phyloP scores from a whole-genome alignment of 2,329 filamentous ascomycete genomes.

The Daldinia sp. region DNA sequence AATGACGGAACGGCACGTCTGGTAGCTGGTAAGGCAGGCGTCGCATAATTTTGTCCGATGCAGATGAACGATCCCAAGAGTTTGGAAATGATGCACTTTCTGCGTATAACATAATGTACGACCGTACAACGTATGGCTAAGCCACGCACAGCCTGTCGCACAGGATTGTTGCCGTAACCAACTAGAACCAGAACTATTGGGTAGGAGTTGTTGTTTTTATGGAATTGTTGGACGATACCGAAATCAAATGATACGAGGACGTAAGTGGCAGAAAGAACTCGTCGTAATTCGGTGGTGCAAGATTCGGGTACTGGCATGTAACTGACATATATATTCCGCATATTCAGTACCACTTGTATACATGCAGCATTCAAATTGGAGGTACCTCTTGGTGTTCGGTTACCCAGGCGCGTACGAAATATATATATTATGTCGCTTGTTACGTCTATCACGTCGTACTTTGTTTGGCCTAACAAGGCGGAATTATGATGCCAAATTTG shows the following conservation, averaged over 20 bases:
- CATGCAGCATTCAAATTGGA: too few species aligned
- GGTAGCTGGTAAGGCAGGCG: too few species aligned
- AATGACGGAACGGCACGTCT: neutral
- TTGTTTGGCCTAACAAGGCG: neutral
- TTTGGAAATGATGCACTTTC: neutral
- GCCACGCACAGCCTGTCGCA: neutral
- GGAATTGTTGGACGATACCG: neutral
- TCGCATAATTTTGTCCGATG: neutral
- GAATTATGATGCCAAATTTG: neutral
- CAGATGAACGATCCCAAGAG: neutral
- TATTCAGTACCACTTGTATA: too few species aligned
- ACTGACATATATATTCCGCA: too few species aligned
- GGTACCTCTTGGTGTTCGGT: too few species aligned
- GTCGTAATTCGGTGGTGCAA: neutral
- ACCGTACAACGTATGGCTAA: neutral
- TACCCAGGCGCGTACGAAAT: neutral
- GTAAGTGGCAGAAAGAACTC: neutral
- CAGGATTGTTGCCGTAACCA: conserved; percentile 26
- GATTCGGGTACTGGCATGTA: neutral
- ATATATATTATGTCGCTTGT: too few species aligned
- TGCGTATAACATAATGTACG: neutral
- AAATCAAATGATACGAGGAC: neutral
- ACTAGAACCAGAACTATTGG: conserved; percentile 38
- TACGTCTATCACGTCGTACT: neutral
- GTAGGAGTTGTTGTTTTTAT: conserved; percentile 38